Conservation (phyloP, 371 early-diverging fungal genomes). For the Mortierella sp. region DNA sequence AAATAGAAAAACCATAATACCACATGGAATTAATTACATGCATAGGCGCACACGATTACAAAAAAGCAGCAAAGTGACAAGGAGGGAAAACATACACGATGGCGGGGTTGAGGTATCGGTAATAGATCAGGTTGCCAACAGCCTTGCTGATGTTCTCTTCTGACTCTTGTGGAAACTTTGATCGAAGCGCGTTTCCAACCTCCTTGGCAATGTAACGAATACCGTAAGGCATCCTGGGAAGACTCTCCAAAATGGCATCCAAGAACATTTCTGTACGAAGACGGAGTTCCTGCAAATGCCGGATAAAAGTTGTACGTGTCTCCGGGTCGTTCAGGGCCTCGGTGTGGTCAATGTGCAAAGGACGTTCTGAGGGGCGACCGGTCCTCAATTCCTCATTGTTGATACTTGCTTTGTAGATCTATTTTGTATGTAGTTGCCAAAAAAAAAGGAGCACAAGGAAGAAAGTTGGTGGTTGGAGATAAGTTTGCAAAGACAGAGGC, state of each 20-base stretch:
- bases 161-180: conserved; percentile 86
- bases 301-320: conserved; percentile 83
- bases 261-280: conserved; percentile 87
- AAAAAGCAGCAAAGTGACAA: background rate
- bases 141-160: conserved; percentile 86
- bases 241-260: conserved; percentile 80
- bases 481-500: background rate
- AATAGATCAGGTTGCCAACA: conserved; percentile 96
- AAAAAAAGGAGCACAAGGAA: no score
- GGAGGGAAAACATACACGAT: conserved; percentile 79
- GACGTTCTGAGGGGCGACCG: conserved; percentile 84
- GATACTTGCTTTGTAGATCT: conserved; percentile 90
- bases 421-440: background rate
- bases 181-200: conserved; percentile 81
- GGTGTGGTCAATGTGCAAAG: conserved; percentile 84
- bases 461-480: background rate
- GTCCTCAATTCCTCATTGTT: conserved; percentile 93
- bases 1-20: background rate
- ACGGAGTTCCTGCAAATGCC: conserved; percentile 81
- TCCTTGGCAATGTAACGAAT: conserved; percentile 96
- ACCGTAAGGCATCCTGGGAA: conserved; percentile 94
- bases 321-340: conserved; percentile 92
- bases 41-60: background rate
- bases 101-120: conserved; percentile 98
- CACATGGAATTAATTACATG: background rate